Conservation (phyloP, 2,329 filamentous ascomycete species). For the Talaromyces islandicus region DNA sequence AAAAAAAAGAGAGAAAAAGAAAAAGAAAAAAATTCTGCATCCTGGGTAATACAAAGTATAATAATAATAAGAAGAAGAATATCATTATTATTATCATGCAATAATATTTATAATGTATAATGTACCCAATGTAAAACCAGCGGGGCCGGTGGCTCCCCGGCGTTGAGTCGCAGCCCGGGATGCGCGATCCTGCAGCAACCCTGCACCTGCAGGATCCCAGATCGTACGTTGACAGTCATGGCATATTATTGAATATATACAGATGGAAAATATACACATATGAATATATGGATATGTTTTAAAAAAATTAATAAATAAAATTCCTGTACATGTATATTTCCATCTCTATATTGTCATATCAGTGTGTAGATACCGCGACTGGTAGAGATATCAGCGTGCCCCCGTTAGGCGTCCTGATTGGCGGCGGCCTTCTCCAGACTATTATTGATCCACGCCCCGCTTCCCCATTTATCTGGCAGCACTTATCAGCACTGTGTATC, state of each 20-base stretch:
- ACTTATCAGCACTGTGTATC: too few relatives aligned
- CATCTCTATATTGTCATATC: too few relatives aligned
- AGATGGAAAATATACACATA: too few relatives aligned
- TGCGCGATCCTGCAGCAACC: background rate
- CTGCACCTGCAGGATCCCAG: background rate
- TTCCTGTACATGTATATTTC: too few relatives aligned
- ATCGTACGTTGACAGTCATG: background rate
- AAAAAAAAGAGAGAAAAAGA: too few relatives aligned
- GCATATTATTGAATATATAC: too few relatives aligned
- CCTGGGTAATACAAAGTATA: background rate
- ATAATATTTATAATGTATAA: background rate
- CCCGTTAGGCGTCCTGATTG: background rate
- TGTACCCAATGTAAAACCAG: background rate
- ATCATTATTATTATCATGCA: background rate
- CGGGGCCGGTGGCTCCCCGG: background rate
- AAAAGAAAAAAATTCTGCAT: too few relatives aligned
- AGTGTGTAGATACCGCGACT: too few relatives aligned
- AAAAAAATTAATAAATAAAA: too few relatives aligned
- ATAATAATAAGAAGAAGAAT: too few relatives aligned
- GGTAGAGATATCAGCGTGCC: background rate
- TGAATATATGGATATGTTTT: too few relatives aligned
- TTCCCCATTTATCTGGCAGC: background rate
- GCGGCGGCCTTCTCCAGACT: slow-evolving; percentile 2
- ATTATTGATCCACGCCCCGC: slow-evolving; percentile 3
- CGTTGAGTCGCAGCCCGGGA: background rate